Base-by-base conservation (phyloP, 305 asterid genomes). In the Nicotiana rustica region DNA sequence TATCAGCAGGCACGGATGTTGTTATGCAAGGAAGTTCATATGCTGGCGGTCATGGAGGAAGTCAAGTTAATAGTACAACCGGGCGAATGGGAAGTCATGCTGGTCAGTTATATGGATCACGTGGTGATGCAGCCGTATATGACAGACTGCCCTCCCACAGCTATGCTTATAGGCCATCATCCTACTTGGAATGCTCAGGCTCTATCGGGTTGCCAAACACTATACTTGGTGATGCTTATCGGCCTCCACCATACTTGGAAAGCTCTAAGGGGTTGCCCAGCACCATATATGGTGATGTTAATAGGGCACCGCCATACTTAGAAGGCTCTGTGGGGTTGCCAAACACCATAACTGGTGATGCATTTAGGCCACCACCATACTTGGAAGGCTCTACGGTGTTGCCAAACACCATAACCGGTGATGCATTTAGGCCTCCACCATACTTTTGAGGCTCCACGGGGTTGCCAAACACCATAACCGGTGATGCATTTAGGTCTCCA, bases 241-340 rank as follows among this genome's bases (percentile, higher is more conserved):
- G 29, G 47, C 84, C 82, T 57, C 69, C 91, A n/a, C 64, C 86
- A 6, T 88, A 93, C 44, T 35, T 88, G 68, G 94, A 91, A 78
- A 85, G 85, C 18, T 88, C 86, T 70, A 82, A 88, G 0, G 94
- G 94, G 78, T 66, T 87, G 84, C 82, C 73, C 41, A 66, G 35
- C 10, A 69, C 57, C 33, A 84, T 94, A 17, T 82, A 89, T 78
- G 89, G 90, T 49, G 79, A 5, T 67, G 86, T 83, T 64, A 83
- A 65, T 66, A 86, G 87, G 78, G 83, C 83, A 55, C 67, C 90
- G n/a, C 49, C 73, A 41, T 41, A 10, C 49, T 41, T 41, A 41
- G 49, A 41, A 41, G 49, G 10, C 10, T 41, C 49, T 41, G 10
- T 41, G 49, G 49, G 49, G 10, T 7, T 41, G 49, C 49, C 49